Evolutionary conservation across 2,329 filamentous ascomycete genomes (phyloP).

Genomic region (Colletotrichum shisoi): DNA sequence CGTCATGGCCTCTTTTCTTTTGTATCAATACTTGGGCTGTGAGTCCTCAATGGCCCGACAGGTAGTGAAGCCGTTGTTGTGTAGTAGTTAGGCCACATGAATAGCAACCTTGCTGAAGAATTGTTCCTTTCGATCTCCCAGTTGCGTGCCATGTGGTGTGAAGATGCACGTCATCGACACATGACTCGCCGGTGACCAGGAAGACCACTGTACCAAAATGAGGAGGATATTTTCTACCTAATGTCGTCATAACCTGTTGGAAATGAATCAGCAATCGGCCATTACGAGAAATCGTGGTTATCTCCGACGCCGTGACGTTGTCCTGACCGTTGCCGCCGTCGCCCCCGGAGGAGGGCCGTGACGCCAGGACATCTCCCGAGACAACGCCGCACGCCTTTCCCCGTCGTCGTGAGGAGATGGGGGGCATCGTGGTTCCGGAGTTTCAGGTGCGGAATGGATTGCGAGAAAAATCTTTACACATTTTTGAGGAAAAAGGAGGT

Average conservation of each 20-base stretch:
- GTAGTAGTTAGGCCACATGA: background rate
- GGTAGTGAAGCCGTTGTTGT: background rate
- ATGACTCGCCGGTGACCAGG: conserved; percentile 35
- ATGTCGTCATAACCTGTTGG: conserved; percentile 16
- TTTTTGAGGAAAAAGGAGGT: background rate
- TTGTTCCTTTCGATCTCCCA: too few relatives aligned
- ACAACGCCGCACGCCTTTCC: background rate
- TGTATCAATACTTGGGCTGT: background rate
- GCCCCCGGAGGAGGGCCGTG: conserved; percentile 27
- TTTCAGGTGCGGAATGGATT: conserved; percentile 14
- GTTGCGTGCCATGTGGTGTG: conserved; percentile 5
- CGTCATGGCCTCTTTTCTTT: background rate
- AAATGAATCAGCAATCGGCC: background rate
- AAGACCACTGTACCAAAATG: conserved; percentile 11
- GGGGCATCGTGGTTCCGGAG: conserved; percentile 1
- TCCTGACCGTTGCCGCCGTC: background rate
- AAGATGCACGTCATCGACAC: conserved; percentile 28
- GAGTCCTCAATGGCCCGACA: background rate
- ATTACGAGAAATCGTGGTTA: background rate
- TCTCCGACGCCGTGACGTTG: conserved; percentile 16
- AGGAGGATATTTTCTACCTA: background rate
- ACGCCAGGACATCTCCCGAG: background rate
- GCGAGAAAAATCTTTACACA: background rate
- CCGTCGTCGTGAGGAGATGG: background rate
- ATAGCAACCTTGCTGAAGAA: too few relatives aligned